A percentile compares a stretch with the other conserved stretches of the same genome.
Conservation (phyloP, 345 rosid genomes). For the Citrus trifoliata region DNA sequence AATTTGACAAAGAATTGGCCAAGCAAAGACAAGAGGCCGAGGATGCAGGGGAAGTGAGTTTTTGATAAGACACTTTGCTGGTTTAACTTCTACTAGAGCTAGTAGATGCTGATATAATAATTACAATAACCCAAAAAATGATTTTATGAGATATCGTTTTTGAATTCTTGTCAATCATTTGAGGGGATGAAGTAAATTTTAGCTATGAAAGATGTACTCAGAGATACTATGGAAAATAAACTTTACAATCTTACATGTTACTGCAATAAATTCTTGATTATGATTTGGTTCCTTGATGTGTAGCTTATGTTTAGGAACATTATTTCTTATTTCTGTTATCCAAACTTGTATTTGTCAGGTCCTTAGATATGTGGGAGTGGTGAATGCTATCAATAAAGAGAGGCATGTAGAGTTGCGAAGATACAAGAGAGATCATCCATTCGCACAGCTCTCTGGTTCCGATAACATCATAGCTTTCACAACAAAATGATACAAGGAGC, state of each 20-base stretch:
- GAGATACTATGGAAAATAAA: not conserved
- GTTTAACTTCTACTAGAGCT: not conserved
- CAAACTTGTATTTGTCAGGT: constrained; percentile 43
- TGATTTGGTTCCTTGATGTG: not conserved
- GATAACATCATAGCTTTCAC: constrained; percentile 98
- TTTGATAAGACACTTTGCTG: not conserved
- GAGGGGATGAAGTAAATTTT: not conserved
- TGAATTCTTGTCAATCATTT: not conserved
- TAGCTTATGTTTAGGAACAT: not conserved
- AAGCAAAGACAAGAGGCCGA: constrained; percentile 73
- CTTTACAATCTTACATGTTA: not conserved
- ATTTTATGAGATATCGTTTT: not conserved
- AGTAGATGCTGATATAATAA: not conserved
- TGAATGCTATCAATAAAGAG: constrained; percentile 56
- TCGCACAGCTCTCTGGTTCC: constrained; percentile 85
- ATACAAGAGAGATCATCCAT: constrained; percentile 83
- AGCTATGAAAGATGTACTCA: not conserved
- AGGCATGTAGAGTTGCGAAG: constrained; percentile 72
- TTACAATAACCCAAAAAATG: not conserved
- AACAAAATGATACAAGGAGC: constrained; percentile 80
- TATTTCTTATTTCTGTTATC: not conserved
- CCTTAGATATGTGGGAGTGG: constrained; percentile 88
- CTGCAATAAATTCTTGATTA: not conserved
- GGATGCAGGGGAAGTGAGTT: constrained; percentile 74
- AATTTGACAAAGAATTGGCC: constrained; percentile 61